These are phyloP conservation scores for Lycium ferocissimum DNA, from an alignment of 257 asterid species.

Conservation along the genomic window DNA sequence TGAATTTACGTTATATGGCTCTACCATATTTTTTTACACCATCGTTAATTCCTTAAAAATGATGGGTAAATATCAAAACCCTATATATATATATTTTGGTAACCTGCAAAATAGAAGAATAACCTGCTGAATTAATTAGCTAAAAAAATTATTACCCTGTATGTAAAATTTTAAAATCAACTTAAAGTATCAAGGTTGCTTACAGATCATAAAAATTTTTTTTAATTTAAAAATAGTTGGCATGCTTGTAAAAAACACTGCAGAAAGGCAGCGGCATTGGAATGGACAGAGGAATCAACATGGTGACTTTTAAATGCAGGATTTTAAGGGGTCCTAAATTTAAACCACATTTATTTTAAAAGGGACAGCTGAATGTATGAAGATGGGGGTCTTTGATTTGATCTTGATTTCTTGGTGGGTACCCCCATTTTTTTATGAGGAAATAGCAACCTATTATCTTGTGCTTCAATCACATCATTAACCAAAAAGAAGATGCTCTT, in stretches of 20 bases:
- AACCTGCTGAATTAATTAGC: neutral
- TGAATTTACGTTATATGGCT: too few species aligned
- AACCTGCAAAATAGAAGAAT: neutral
- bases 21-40: neutral
- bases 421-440: slow-evolving; percentile 85
- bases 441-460: slow-evolving; percentile 70
- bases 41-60: too few species aligned
- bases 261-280: slow-evolving; percentile 94
- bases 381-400: slow-evolving; percentile 84
- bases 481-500: slow-evolving; percentile 56
- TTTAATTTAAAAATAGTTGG: slow-evolving; percentile 47
- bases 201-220: neutral
- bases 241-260: slow-evolving; percentile 82
- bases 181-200: neutral
- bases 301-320: slow-evolving; percentile 84
- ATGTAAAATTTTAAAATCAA: neutral
- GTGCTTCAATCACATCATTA: slow-evolving; percentile 73
- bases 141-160: too few species aligned
- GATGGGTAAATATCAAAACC: too few species aligned
- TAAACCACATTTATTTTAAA: slow-evolving; percentile 65
- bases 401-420: slow-evolving; percentile 69
- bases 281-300: slow-evolving; percentile 87
- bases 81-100: too few species aligned
- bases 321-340: slow-evolving; percentile 64
- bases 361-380: slow-evolving; percentile 92